Percentiles rank a stretch among this genome's conserved stretches.
Evolutionary conservation across 768 basidiomycete species (phyloP).

Genomic region (Boletus vinaceobasis): DNA sequence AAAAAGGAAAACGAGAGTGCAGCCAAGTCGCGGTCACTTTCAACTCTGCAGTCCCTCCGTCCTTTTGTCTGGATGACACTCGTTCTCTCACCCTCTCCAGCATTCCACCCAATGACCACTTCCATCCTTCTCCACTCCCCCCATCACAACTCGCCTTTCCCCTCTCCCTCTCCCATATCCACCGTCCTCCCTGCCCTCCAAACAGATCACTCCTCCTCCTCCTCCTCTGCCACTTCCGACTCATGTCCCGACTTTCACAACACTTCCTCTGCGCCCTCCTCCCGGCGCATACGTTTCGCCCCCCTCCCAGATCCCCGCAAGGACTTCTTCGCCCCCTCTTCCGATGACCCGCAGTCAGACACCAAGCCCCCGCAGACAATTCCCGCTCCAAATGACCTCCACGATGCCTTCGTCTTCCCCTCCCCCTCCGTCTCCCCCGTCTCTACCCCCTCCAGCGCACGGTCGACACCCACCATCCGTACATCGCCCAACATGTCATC

Average conservation of each 20-base stretch:
- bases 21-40: background rate
- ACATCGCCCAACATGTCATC: background rate
- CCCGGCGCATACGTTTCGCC: slow-evolving; percentile 67
- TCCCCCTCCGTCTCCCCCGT: slow-evolving; percentile 22
- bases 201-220: slow-evolving; percentile 13
- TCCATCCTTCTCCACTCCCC: slow-evolving; percentile 22
- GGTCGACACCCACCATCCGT: slow-evolving; percentile 23
- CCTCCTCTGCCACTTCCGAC: slow-evolving; percentile 18
- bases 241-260: slow-evolving; percentile 18
- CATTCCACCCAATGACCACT: slow-evolving; percentile 10
- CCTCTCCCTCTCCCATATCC: slow-evolving; percentile 11
- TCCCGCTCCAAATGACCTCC: background rate
- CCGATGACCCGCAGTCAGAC: slow-evolving; percentile 31
- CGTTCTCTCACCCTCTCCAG: background rate
- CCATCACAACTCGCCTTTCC: background rate
- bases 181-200: slow-evolving; percentile 14
- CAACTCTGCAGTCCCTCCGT: background rate
- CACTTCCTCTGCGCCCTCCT: slow-evolving; percentile 5
- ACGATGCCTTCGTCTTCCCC: slow-evolving; percentile 7
- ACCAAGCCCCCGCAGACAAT: slow-evolving; percentile 1
- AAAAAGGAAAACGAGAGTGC: slow-evolving; percentile 11
- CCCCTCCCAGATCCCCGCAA: slow-evolving; percentile 78
- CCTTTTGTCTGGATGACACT: slow-evolving; percentile 7
- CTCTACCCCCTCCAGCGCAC: slow-evolving; percentile 17
- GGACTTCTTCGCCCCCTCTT: slow-evolving; percentile 31